Evolutionary conservation across 2,329 filamentous ascomycete species (phyloP), one percentile per base, ranked within the genome.

Genomic region (Aspergillus spinulosporus): DNA sequence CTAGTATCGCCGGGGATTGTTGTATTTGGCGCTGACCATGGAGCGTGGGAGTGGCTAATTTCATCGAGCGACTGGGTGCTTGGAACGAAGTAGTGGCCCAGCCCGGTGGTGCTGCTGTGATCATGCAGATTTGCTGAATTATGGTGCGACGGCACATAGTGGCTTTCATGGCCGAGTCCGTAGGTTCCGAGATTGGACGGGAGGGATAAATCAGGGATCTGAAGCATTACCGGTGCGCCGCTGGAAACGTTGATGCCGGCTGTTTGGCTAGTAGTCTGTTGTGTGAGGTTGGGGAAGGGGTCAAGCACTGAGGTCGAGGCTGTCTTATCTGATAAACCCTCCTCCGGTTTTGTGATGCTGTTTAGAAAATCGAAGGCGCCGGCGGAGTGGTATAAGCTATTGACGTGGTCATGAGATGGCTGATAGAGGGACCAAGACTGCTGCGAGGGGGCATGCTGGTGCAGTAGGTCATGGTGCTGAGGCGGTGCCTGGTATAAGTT

Each of bases 281-380:
- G 67, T 26, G 68, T 64, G 12, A 71, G 63, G 32, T 60, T 61
- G 2, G 70, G 63, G 49, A 68, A 75, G 1, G 69, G 65, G 55
- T 75, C 72, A 11, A 74, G 58, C 5, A 72, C 71, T 2, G 72
- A 72, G 32, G 66, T 69, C 11, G 71, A 67, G 1, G 72, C 68
- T 1, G 67, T 69, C 55, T 72, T 74, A 52, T 74, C 70, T 4
- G 59, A 61, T 5, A 72, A 58, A 4, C 62, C 62, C 39, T 73
- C 71, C 57, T 74, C 72, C 1, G 66, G 36, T 59, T 69, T 74
- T 39, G 64, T 67, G 52, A 74, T 72, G 5, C 68, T 57, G 47
- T 62, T 61, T 55, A 74, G 52, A 37, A 74, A 72, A 56, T 74
- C 72, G 36, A 73, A 68, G 2, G 68, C 58, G 3, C 64, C 64